Base-by-base conservation (phyloP, 192 early-diverging fungal genomes). In the Tieghemiomyces parasiticus region DNA sequence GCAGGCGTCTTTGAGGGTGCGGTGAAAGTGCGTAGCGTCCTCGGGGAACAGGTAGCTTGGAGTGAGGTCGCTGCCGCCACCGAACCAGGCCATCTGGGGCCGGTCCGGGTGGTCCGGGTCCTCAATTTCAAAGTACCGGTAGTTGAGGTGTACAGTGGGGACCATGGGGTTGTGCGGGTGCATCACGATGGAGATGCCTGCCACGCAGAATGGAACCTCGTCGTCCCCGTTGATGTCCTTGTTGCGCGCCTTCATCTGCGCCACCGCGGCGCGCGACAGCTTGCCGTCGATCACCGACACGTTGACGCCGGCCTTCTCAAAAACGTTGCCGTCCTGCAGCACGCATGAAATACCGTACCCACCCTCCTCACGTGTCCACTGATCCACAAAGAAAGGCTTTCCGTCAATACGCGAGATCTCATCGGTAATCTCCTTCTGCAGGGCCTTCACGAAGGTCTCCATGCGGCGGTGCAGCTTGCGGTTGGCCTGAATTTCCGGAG, bases 251-350 rank as follows among this genome's bases (percentile, higher is more conserved):
- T 88, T 79, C 95, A 99, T 99, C 54, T 95, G 91, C 51, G 77
- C 71, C 8, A 87, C 78, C 42, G 84, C 85, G 2, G 80, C 81
- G 19, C 74, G 70, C n/a, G 87, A 80, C 52, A 94, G 74, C 63
- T 90, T 84, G 33, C 84, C 85, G 51, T 90, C 81, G 13, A 99
- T 87, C 46, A 92, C 75, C 14, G 90, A 92, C 66, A 94, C 81
- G 60, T 86, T 86, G 29, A 99, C 95, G n/a, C 92, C 95, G 13
- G 92, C 95, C 81, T 99, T 95, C 66, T 95, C 91, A 73, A 91
- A 91, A 24, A 90, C 90, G 48, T 84, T 84, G 59, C 93, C 92
- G 47, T 90, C 87, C 64, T 93, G 89, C 32, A 99, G 64, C 10
- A 96, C 88, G 70, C 88, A 89, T 24, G 92, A 91, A 51, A 89